Conservation (phyloP, 2,329 filamentous ascomycete species). For the Ophiostoma quercus region DNA sequence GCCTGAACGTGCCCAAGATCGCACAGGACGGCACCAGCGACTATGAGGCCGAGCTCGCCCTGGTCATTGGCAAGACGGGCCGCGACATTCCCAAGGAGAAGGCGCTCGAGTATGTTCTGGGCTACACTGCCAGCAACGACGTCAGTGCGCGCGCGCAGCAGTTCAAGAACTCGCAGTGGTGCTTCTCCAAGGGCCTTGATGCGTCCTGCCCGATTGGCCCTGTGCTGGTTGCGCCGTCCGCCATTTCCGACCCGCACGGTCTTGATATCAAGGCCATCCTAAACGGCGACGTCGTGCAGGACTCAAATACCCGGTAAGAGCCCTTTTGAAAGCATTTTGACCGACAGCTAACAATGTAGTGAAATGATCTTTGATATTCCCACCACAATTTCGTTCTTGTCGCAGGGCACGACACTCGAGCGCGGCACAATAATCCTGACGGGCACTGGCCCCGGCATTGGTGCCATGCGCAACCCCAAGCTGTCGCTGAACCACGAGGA, state of each 20-base stretch:
- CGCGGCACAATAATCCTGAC: constrained; percentile 40
- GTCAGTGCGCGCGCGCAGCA: constrained; percentile 37
- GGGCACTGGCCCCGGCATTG: constrained; percentile 41
- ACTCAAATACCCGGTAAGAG: constrained; percentile 32
- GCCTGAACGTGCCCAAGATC: constrained; percentile 33
- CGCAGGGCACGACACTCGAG: constrained; percentile 37
- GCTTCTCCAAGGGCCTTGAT: constrained; percentile 39
- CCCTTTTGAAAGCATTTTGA: background rate
- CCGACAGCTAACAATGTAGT: background rate
- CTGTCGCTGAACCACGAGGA: constrained; percentile 27
- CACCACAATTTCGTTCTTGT: constrained; percentile 36
- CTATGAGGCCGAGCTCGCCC: constrained; percentile 39
- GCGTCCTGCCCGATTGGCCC: constrained; percentile 37
- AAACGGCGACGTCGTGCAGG: constrained; percentile 38
- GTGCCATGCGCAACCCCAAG: constrained; percentile 37
- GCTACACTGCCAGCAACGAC: constrained; percentile 40
- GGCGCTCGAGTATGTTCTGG: constrained; percentile 39
- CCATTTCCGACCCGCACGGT: constrained; percentile 33
- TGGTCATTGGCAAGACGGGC: constrained; percentile 37
- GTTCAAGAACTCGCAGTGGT: constrained; percentile 39
- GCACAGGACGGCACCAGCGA: constrained; percentile 37
- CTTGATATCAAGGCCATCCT: constrained; percentile 34
- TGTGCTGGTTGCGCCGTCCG: constrained; percentile 32
- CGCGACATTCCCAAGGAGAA: constrained; percentile 36
- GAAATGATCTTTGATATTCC: constrained; percentile 40